Evolutionary conservation across 2,329 filamentous ascomycete genomes (phyloP).

Genomic region (Fusarium ramigenum): DNA sequence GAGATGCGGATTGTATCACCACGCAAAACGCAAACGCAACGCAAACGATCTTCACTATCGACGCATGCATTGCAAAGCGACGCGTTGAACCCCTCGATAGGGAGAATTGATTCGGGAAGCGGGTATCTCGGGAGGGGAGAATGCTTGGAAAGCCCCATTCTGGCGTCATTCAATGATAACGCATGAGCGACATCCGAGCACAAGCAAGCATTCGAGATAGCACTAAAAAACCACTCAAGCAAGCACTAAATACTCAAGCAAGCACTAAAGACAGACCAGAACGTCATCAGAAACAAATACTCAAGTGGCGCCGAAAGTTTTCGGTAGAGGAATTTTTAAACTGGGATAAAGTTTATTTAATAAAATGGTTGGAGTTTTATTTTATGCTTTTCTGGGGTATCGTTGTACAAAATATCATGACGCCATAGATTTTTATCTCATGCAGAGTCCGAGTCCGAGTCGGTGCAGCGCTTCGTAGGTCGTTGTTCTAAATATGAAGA

Average conservation of each 20-base stretch:
- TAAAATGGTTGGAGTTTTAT: not conserved
- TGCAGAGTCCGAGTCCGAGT: not conserved
- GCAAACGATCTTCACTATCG: not conserved
- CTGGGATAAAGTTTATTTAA: not conserved
- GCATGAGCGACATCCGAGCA: not conserved
- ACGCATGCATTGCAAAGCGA: not conserved
- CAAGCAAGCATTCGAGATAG: not conserved
- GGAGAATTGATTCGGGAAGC: not conserved
- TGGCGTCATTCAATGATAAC: not conserved
- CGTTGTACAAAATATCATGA: conserved; percentile 25
- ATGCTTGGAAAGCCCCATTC: no score
- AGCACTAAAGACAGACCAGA: not conserved
- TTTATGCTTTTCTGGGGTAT: conserved; percentile 10
- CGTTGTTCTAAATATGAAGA: conserved; percentile 26
- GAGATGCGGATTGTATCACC: not conserved
- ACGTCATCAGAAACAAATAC: not conserved
- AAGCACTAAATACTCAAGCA: not conserved
- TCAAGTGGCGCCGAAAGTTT: not conserved
- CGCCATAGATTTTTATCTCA: conserved; percentile 11
- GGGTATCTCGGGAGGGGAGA: not conserved
- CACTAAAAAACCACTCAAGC: not conserved
- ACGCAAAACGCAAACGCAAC: not conserved
- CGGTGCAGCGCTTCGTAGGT: not conserved
- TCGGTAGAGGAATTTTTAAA: not conserved
- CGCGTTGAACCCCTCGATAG: not conserved